Percentiles rank a stretch among this genome's conserved stretches.
Conservation (phyloP, 2,329 filamentous ascomycete genomes). For the Samsoniella hepiali region DNA sequence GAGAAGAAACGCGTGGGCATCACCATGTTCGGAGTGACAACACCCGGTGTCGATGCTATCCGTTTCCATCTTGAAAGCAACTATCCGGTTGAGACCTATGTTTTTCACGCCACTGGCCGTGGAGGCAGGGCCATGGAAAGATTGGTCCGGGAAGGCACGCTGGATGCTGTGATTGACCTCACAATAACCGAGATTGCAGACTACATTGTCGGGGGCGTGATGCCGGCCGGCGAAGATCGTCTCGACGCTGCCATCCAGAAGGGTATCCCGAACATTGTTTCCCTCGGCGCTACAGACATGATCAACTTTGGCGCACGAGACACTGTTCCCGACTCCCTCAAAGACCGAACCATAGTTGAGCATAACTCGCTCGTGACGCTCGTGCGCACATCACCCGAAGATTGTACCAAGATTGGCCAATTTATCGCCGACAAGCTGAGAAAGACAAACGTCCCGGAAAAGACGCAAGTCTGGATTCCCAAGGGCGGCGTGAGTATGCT, state of each 20-base stretch:
- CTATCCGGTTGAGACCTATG: conserved; percentile 53
- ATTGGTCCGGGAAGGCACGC: conserved; percentile 51
- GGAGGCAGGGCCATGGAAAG: conserved; percentile 69
- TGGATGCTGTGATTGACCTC: conserved; percentile 67
- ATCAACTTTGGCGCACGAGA: conserved; percentile 58
- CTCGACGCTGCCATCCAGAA: conserved; percentile 54
- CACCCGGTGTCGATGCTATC: conserved; percentile 58
- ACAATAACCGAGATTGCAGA: conserved; percentile 70
- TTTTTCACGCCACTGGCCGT: conserved; percentile 69
- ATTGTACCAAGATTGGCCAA: conserved; percentile 52
- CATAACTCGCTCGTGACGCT: conserved; percentile 67
- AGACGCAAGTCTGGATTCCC: conserved; percentile 58
- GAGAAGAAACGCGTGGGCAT: conserved; percentile 56
- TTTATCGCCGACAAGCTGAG: conserved; percentile 55
- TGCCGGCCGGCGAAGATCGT: conserved; percentile 56
- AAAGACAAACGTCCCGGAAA: conserved; percentile 34
- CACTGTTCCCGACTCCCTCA: conserved; percentile 55
- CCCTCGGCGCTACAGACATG: conserved; percentile 56
- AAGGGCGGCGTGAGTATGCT: conserved; percentile 60
- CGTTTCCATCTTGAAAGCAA: conserved; percentile 46
- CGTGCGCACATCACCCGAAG: conserved; percentile 59
- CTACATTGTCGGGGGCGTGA: conserved; percentile 58
- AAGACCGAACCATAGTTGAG: conserved; percentile 50
- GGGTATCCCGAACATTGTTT: conserved; percentile 53
- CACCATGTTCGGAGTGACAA: conserved; percentile 75